Evolutionary conservation across 257 asterid species (phyloP), one percentile per base, ranked within the genome.

Genomic region (Solanum dulcamara): DNA sequence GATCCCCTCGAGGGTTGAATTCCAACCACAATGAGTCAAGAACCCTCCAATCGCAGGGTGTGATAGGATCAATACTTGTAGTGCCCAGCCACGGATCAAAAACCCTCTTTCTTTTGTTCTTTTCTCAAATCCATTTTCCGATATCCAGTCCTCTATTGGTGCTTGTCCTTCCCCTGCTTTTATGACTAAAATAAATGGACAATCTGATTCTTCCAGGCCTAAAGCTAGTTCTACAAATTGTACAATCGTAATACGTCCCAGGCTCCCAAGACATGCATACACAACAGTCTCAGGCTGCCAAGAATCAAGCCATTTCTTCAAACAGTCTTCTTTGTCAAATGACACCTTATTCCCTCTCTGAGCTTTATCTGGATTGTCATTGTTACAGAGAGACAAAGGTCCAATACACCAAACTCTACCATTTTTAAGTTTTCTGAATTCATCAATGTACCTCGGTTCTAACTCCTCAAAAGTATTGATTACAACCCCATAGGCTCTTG

Each of bases 1-100:
- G 13, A 67, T 30, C n/a, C 81, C 86, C 35, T 83, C 86, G 4
- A 83, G 66, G n/a, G 66, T 30, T 1, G 86, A 83, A 46, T 83
- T 83, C 86, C 86, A 83, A n/a, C 81, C 86, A 38, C 81, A 83
- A 55, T 83, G 86, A 33, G 86, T 83, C 67, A 83, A 46, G 81
- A 83, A 83, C 30, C 81, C 86, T 9, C 86, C 86, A 4, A 66
- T 24, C 0, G 81, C 37, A 15, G 40, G 82, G 4, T 75, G 82
- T 75, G 82, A 75, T 44, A 75, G 60, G 9, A 75, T 75, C 8
- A 75, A 2, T 8, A 75, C 60, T 46, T 75, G 82, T 75, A 60
- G 60, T 26, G 82, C 82, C 82, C 82, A 75, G 38, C 82, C 82
- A 44, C 82, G 10, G 60, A 75, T 75, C 17, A 75, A 75, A 75